These are phyloP conservation scores for Naganishia onofrii DNA, from an alignment of 768 basidiomycete species.

Conservation along the genomic window DNA sequence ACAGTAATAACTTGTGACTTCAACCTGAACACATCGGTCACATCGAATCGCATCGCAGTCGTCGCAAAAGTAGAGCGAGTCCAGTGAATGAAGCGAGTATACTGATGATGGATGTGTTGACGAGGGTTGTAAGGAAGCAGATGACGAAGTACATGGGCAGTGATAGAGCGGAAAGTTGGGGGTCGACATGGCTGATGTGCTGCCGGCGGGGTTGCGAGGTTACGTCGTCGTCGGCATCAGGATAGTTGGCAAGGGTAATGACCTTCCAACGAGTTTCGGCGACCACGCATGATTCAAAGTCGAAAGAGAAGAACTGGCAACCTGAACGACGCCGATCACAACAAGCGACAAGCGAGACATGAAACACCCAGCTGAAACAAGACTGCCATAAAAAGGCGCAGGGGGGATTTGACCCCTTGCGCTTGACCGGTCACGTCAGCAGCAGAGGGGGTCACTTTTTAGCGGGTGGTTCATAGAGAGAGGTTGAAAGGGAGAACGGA, in stretches of 20 bases:
- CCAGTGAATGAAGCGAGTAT: constrained; percentile 75
- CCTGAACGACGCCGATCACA: not conserved
- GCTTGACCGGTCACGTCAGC: too few relatives aligned
- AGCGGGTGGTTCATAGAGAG: too few relatives aligned
- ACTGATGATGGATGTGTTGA: constrained; percentile 60
- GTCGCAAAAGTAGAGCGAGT: constrained; percentile 91
- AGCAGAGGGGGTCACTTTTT: too few relatives aligned
- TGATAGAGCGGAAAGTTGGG: constrained; percentile 22
- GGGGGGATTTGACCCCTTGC: not conserved
- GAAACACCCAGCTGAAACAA: not conserved
- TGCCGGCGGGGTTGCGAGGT: not conserved
- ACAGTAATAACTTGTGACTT: constrained; percentile 96
- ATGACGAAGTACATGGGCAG: constrained; percentile 4
- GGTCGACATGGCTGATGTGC: not conserved
- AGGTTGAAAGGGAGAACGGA: not conserved
- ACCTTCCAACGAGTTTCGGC: not conserved
- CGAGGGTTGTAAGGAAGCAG: not conserved
- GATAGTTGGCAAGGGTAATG: not conserved
- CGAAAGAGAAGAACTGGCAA: not conserved
- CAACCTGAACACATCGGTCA: constrained; percentile 83
- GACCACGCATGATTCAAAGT: too few relatives aligned
- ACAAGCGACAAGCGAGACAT: constrained; percentile 2
- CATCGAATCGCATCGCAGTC: constrained; percentile 96
- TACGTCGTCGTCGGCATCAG: too few relatives aligned
- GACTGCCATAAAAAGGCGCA: not conserved